Percentiles rank a stretch among this genome's conserved stretches.
These are phyloP conservation scores for Alternaria metachromatica DNA, from an alignment of 2,329 filamentous ascomycete species.

Conservation along the genomic window DNA sequence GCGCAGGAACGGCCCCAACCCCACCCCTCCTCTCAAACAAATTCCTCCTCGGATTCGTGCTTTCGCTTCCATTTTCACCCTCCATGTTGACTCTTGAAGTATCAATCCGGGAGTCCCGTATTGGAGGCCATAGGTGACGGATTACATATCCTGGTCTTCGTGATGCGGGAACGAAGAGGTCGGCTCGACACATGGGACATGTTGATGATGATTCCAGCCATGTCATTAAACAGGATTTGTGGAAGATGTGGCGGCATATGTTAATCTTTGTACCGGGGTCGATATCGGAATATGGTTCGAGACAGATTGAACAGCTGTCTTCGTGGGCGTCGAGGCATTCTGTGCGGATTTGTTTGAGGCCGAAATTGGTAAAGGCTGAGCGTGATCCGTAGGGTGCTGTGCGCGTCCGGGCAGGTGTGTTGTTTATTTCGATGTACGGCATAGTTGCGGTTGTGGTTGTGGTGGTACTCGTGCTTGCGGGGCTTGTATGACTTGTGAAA, in stretches of 20 bases:
- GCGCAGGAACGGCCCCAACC: neutral
- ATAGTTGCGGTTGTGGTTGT: neutral
- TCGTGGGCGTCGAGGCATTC: neutral
- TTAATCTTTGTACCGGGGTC: neutral
- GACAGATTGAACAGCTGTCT: neutral
- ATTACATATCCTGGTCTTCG: too few species aligned
- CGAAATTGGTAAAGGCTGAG: neutral
- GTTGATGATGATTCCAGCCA: neutral
- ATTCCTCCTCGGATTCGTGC: neutral
- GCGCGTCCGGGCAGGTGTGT: too few species aligned
- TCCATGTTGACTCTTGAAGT: too few species aligned
- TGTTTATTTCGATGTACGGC: neutral
- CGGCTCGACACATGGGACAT: neutral
- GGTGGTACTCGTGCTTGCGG: neutral
- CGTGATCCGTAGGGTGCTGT: neutral
- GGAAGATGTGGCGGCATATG: neutral
- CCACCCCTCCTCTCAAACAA: neutral
- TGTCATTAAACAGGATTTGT: neutral
- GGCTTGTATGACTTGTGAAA: neutral
- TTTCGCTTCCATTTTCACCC: too few species aligned
- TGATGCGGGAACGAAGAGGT: neutral
- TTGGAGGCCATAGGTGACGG: neutral
- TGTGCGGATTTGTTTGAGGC: neutral
- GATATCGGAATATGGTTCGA: neutral
- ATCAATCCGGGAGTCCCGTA: neutral